Evolutionary conservation across 805 yeast species (phyloP), one percentile per base, ranked within the genome.

Genomic region (Kodamaea laetipori): DNA sequence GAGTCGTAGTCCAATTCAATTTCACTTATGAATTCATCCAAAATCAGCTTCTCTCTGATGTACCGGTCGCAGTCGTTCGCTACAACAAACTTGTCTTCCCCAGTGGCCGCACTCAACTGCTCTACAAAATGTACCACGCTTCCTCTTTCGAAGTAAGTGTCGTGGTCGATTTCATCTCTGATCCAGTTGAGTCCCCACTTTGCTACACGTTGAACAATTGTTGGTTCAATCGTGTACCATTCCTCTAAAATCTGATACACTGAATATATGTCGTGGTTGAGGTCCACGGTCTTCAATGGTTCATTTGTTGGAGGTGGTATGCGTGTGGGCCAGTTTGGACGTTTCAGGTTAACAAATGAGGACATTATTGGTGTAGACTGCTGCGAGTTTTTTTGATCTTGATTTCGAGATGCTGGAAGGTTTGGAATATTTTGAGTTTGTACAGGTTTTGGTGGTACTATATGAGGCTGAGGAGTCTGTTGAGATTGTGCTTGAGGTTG

Each of bases 1-100:
- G 39, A 38, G 13, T 49, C 53, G 15, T 39, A 39, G 32, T 49
- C 53, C 33, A 47, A 45, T 39, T 49, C 53, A 12, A 49, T 46
- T 37, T 49, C 53, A 13, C 47, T 46, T 26, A 47, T 45, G 37
- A 49, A 49, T 38, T 49, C 53, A 25, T 49, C 53, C 44, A 49
- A 47, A 13, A 45, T 45, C 42, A 43, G 45, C 28, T 47, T 41
- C 31, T 46, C 53, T 10, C 40, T 13, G 13, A 49, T 49, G 15
- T 49, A 49, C 24, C 44, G 28, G 23, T 49, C 53, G 21, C 53
- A 49, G 24, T 39, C 46, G 16, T 36, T 37, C 5, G 50, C 53
- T 13, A 49, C 37, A 15, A 28, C 28, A 16, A 39, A 43, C 12
- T 30, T 33, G 15, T 47, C 50, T 24, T 40, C 45, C 19, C 36